A percentile compares a stretch with the other conserved stretches of the same genome.
Evolutionary conservation across 768 basidiomycete genomes (phyloP).

Genomic region (Galerina marginata): DNA sequence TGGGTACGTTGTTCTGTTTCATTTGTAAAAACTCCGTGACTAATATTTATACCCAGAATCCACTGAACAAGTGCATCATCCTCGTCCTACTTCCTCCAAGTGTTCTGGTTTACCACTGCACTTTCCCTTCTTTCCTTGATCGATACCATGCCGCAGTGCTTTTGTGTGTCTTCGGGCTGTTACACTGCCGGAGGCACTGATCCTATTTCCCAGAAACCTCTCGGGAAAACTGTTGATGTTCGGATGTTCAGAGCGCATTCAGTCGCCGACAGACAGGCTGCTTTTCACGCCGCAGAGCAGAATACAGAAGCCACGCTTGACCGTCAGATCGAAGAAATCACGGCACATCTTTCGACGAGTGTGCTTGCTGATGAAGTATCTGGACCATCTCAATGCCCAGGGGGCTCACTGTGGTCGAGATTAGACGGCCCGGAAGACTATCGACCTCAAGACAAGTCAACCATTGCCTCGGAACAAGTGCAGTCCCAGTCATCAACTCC

Average conservation of each 20-base stretch:
- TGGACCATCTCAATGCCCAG: slow-evolving; percentile 1
- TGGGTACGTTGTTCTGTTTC: neutral
- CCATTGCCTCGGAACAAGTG: neutral
- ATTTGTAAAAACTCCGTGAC: neutral
- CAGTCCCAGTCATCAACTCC: neutral
- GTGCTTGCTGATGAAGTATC: slow-evolving; percentile 1
- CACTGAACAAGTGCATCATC: neutral
- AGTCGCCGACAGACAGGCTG: neutral
- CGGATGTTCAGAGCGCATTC: neutral
- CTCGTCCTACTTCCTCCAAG: neutral
- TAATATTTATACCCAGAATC: neutral
- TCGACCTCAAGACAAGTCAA: neutral
- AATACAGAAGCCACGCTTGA: neutral
- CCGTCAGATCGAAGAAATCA: slow-evolving; percentile 5
- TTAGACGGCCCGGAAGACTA: neutral
- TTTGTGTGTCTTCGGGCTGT: neutral
- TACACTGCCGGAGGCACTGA: neutral
- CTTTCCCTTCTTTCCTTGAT: neutral
- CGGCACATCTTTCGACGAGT: neutral
- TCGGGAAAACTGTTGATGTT: neutral
- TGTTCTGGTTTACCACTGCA: slow-evolving; percentile 6
- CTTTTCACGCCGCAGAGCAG: neutral
- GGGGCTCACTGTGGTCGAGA: slow-evolving; percentile 10
- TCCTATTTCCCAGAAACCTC: neutral
- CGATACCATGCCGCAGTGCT: slow-evolving; percentile 7